phyloP scores from a whole-genome alignment of 169 alveolate species.

The Toxoplasma gondii region DNA sequence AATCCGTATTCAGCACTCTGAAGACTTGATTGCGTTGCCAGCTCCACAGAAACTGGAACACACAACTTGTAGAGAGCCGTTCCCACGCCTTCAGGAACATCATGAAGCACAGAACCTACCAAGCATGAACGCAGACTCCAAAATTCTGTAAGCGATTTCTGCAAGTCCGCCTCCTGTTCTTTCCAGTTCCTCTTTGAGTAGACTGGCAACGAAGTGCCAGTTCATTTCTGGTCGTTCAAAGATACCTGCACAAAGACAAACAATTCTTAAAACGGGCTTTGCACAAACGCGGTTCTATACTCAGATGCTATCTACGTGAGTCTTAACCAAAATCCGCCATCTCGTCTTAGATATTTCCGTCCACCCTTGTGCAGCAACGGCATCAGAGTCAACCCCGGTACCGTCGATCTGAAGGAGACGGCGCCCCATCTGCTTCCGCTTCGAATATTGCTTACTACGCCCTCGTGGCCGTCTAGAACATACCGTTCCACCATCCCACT shows the following conservation, averaged over 20 bases:
- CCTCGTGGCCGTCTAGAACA: no score
- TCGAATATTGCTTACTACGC: no score
- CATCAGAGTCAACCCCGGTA: no score
- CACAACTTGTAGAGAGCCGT: no score
- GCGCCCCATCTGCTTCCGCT: no score
- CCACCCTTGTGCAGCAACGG: no score
- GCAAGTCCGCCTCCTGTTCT: neutral
- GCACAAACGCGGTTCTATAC: neutral
- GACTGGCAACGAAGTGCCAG: slow-evolving; percentile 52
- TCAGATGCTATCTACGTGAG: neutral
- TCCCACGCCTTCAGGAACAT: no score
- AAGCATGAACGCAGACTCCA: neutral
- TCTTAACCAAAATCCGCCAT: neutral
- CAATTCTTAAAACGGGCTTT: neutral
- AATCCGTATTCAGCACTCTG: no score
- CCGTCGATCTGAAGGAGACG: no score
- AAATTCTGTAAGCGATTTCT: neutral
- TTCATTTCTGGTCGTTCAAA: slow-evolving; percentile 58
- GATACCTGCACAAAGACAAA: slow-evolving; percentile 45
- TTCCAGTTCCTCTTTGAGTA: slow-evolving; percentile 9
- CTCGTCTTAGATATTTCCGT: neutral
- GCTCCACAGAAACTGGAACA: no score
- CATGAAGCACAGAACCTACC: neutral
- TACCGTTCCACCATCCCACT: no score
- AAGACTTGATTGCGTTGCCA: no score